Evolutionary conservation across 2,329 filamentous ascomycete species (phyloP).

Genomic region (Coniosporium tulheliwenetii): DNA sequence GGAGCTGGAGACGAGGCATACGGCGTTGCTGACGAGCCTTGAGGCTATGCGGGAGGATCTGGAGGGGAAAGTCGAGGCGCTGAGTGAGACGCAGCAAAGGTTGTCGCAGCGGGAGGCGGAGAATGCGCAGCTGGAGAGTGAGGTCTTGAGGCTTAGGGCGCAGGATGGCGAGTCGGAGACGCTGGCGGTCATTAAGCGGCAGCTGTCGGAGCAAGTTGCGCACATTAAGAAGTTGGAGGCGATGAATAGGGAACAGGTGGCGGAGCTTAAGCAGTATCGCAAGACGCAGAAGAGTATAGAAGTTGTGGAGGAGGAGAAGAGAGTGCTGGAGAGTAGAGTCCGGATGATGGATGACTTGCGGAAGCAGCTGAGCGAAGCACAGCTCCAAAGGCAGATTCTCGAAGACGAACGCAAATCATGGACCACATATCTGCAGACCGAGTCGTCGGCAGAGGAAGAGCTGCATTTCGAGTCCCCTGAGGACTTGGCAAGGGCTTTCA

Average conservation of each 20-base stretch:
- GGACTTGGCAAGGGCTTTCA: constrained; percentile 66
- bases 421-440: constrained; percentile 67
- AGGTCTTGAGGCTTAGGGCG: constrained; percentile 70
- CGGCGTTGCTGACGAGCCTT: constrained; percentile 39
- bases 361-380: constrained; percentile 60
- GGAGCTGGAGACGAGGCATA: constrained; percentile 46
- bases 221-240: constrained; percentile 77
- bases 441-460: constrained; percentile 42
- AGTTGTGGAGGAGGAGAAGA: constrained; percentile 90
- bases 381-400: constrained; percentile 68
- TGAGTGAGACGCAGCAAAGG: constrained; percentile 49
- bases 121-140: constrained; percentile 63
- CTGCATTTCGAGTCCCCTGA: constrained; percentile 78
- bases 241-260: constrained; percentile 61
- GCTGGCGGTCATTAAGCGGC: constrained; percentile 67
- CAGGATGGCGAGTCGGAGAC: constrained; percentile 79
- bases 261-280: constrained; percentile 68
- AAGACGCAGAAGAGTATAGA: constrained; percentile 77
- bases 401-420: constrained; percentile 81
- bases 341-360: constrained; percentile 60
- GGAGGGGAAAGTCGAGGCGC: constrained; percentile 36
- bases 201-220: constrained; percentile 81
- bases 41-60: constrained; percentile 46
- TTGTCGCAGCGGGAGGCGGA: constrained; percentile 53
- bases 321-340: constrained; percentile 61